These are phyloP conservation scores for Teunomyces panamensis DNA, from an alignment of 805 yeast species.

Conservation along the genomic window DNA sequence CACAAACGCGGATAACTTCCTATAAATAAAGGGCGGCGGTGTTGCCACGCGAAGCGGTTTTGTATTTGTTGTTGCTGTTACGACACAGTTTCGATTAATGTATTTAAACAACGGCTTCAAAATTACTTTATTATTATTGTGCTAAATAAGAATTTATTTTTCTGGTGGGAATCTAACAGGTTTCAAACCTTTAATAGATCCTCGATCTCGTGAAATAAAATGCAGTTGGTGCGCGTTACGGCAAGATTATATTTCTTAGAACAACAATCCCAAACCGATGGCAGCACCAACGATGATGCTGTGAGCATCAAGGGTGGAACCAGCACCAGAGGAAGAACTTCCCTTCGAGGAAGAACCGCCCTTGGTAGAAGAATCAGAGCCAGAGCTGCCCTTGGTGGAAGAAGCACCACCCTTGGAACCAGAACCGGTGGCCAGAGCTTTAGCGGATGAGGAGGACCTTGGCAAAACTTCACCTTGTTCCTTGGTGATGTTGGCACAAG, in stretches of 20 bases:
- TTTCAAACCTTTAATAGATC: neutral
- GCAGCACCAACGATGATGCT: slow-evolving; percentile 6
- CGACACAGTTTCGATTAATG: too few relatives aligned
- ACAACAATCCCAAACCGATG: slow-evolving; percentile 11
- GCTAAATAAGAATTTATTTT: neutral
- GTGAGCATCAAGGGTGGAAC: slow-evolving; percentile 4
- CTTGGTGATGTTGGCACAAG: slow-evolving; percentile 38
- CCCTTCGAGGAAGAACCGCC: slow-evolving; percentile 3
- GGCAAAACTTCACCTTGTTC: slow-evolving; percentile 1
- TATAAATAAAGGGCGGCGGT: too few relatives aligned
- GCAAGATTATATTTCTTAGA: slow-evolving; percentile 1
- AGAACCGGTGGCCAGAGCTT: slow-evolving; percentile 2
- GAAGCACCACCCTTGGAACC: slow-evolving; percentile 5
- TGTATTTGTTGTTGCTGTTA: too few relatives aligned
- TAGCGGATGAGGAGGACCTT: neutral
- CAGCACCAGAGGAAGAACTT: slow-evolving; percentile 2
- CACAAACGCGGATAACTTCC: too few relatives aligned
- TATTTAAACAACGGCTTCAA: neutral
- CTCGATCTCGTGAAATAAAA: neutral
- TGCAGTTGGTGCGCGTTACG: too few relatives aligned
- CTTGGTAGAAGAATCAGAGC: slow-evolving; percentile 5
- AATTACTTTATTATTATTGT: neutral
- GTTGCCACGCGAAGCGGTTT: too few relatives aligned
- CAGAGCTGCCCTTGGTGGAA: slow-evolving; percentile 4
- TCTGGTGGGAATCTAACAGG: too few relatives aligned